Conservation (phyloP, 345 rosid species). For the Limnanthes douglasii region DNA sequence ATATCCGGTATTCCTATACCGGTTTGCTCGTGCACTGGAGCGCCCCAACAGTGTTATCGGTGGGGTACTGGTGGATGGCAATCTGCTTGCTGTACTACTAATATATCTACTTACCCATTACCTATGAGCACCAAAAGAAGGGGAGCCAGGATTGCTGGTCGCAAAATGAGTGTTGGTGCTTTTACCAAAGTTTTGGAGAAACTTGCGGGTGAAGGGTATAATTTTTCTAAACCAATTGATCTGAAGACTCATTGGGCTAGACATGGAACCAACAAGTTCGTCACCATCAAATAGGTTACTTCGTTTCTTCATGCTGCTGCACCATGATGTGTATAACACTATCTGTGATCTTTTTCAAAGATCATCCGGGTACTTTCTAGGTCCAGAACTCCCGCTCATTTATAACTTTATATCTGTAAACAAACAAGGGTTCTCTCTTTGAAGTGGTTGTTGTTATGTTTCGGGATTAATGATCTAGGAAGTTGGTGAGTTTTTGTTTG, state of each 20-base stretch:
- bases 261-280: constrained; percentile 95
- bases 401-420: too few relatives aligned
- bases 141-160: constrained; percentile 84
- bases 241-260: constrained; percentile 85
- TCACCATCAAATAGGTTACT: constrained; percentile 82
- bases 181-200: constrained; percentile 89
- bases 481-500: too few relatives aligned
- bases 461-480: too few relatives aligned
- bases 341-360: too few relatives aligned
- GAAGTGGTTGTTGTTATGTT: too few relatives aligned
- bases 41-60: constrained; percentile 78
- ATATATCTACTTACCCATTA: constrained; percentile 73
- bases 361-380: too few relatives aligned
- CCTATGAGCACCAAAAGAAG: constrained; percentile 89
- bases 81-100: constrained; percentile 89
- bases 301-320: too few relatives aligned
- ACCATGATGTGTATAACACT: too few relatives aligned
- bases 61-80: constrained; percentile 99
- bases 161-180: constrained; percentile 97
- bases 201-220: constrained; percentile 63
- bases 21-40: constrained; percentile 79
- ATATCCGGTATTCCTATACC: constrained; percentile 74
- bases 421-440: too few relatives aligned
- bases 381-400: too few relatives aligned
- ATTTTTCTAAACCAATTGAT: constrained; percentile 68